A percentile compares a stretch with the other conserved stretches of the same genome.
These are phyloP conservation scores for Secale cereale DNA, from an alignment of 176 grass and related monocot genomes.

Conservation along the genomic window DNA sequence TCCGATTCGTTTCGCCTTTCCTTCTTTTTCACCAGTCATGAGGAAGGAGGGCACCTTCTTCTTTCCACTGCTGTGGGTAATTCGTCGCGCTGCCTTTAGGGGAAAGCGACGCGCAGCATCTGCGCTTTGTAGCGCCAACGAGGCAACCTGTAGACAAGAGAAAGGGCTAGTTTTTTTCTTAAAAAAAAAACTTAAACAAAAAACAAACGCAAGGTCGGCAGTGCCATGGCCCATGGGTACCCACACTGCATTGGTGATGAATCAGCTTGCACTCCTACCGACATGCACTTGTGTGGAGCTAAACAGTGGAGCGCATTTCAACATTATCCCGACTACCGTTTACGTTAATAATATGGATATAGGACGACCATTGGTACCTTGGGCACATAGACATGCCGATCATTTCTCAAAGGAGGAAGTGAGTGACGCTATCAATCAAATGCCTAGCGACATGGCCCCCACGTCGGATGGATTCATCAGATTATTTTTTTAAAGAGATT, in stretches of 20 bases:
- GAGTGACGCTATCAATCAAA: too few species aligned
- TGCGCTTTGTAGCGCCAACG: slow-evolving; percentile 2
- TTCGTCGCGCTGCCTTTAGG: background rate
- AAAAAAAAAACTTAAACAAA: background rate
- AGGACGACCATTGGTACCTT: too few species aligned
- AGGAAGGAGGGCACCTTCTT: background rate
- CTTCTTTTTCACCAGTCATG: background rate
- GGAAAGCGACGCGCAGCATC: slow-evolving; percentile 3
- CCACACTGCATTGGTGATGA: background rate
- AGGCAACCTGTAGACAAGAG: background rate
- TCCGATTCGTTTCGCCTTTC: slow-evolving; percentile 38
- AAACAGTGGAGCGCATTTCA: background rate
- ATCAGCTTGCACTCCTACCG: slow-evolving; percentile 2
- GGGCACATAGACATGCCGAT: too few species aligned
- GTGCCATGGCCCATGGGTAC: background rate
- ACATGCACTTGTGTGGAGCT: background rate
- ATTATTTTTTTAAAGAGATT: too few species aligned
- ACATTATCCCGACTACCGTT: too few species aligned
- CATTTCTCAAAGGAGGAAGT: too few species aligned
- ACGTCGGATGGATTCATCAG: too few species aligned
- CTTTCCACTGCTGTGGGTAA: background rate
- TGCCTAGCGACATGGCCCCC: too few species aligned
- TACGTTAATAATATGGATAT: too few species aligned
- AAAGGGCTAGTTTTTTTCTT: background rate
- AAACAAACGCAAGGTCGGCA: background rate